These are phyloP conservation scores for Corchorus capsularis DNA, from an alignment of 345 rosid genomes.

Conservation along the genomic window DNA sequence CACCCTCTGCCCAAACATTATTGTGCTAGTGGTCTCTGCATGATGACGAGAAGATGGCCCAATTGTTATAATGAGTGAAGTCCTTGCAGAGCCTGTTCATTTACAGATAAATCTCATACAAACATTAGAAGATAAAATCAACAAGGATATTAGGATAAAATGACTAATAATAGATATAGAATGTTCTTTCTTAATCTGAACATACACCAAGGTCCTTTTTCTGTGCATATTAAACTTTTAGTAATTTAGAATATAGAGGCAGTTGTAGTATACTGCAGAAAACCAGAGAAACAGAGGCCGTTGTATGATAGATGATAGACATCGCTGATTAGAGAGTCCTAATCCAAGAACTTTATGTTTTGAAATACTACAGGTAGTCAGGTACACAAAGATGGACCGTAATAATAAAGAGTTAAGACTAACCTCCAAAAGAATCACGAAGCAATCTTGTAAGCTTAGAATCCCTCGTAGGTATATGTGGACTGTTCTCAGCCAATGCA, in stretches of 20 bases:
- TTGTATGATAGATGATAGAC: neutral
- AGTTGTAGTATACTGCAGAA: neutral
- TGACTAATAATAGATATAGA: neutral
- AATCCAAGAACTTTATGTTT: neutral
- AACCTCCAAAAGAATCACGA: constrained; percentile 97
- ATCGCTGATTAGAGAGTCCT: neutral
- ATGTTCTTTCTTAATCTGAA: neutral
- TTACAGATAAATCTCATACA: constrained; percentile 24
- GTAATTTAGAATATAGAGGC: neutral
- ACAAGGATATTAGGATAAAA: constrained; percentile 7
- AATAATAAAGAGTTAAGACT: constrained; percentile 18
- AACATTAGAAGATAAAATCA: neutral
- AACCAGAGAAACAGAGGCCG: neutral
- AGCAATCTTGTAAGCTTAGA: constrained; percentile 93
- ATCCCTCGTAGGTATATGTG: constrained; percentile 94
- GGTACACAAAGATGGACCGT: neutral
- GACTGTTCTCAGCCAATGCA: constrained; percentile 91
- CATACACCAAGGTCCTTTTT: neutral
- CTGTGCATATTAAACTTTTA: neutral
- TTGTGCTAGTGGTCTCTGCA: constrained; percentile 91
- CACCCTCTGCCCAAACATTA: constrained; percentile 94
- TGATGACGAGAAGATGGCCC: constrained; percentile 83
- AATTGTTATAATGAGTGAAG: constrained; percentile 83
- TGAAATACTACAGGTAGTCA: neutral
- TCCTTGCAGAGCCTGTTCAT: constrained; percentile 81